Base-by-base conservation (phyloP, 1,284 basidiomycete genomes). In the Apiotrichum gracile region DNA sequence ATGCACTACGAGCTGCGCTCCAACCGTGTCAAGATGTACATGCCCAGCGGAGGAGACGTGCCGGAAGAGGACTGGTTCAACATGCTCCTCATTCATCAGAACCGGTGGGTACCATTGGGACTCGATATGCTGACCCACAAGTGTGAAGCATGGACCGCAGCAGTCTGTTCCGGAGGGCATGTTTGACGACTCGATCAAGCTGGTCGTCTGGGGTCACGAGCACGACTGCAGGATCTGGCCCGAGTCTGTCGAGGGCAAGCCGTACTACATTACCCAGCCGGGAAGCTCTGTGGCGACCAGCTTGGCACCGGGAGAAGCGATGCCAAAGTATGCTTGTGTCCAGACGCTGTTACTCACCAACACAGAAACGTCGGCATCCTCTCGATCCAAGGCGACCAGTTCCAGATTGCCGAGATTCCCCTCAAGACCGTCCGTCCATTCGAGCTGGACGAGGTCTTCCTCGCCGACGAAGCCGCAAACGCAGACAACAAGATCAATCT, bases 171-270 rank as follows among this genome's bases (percentile, higher is more conserved):
- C 93, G 3, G 96, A 98, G 68, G 87, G 88, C 55, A 89, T 96
- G 83, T 98, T 98, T 65, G 94, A 97, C 68, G 91, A 98, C 68
- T 89, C 86, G 63, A 81, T 97, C 53, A 85, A 96, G 67, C 80
- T 98, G 5, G 89, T 99, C 9, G 80, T 98, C 1, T 98, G 94
- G 94, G 94, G 96, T 2, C 96, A 99, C 70, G 96, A 99, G 72
- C 96, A 99, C 70, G 94, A 98, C 72, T 97, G 93, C 69, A 83
- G 91, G 25, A 91, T 97, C 55, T 78, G 83, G 3, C 94, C 94
- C 0, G 90, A 97, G 67, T 80, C 84, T 2, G 92, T 99, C 6
- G 85, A 88, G 5, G 92, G 89, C 9, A 94, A 96, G 73, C 80
- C 82, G 5, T 98, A 99, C 76, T 85, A 83, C 64, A 92, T 99